phyloP scores from a whole-genome alignment of 192 early-diverging fungal genomes.

The Coemansia sp. region DNA sequence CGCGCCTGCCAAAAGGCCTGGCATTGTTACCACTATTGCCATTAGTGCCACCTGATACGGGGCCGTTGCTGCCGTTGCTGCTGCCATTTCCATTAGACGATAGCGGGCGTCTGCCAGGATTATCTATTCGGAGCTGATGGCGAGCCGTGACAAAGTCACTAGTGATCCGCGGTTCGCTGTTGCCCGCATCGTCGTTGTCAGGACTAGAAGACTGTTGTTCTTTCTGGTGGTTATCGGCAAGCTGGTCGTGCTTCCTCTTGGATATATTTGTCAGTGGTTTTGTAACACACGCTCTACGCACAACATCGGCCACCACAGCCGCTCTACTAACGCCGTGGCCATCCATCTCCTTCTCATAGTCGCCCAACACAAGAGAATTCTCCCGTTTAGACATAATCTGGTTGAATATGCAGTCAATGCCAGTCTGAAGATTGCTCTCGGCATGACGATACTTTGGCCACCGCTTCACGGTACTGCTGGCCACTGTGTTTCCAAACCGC shows the following conservation, averaged over 20 bases:
- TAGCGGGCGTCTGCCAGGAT: constrained; percentile 25
- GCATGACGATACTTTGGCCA: background rate
- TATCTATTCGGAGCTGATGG: constrained; percentile 38
- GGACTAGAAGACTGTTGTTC: background rate
- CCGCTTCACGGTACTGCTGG: background rate
- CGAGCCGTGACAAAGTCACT: constrained; percentile 43
- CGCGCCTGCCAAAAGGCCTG: constrained; percentile 4
- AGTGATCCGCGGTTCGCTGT: background rate
- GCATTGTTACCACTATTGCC: background rate
- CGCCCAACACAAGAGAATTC: background rate
- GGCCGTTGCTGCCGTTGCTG: background rate
- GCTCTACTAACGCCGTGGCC: no score
- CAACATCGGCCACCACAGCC: background rate
- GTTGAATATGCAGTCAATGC: background rate
- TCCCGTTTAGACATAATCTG: background rate
- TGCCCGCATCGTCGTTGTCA: background rate
- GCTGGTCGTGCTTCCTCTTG: background rate
- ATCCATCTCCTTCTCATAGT: background rate
- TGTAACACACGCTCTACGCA: background rate
- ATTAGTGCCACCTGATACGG: background rate
- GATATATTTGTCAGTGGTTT: no score
- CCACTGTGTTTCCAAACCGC: background rate
- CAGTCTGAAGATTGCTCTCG: background rate
- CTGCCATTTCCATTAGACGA: background rate
- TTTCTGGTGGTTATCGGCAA: background rate